A percentile compares a stretch with the other conserved stretches of the same genome.
phyloP scores from a whole-genome alignment of 441 rosid genomes.

The Mallotus repandus region DNA sequence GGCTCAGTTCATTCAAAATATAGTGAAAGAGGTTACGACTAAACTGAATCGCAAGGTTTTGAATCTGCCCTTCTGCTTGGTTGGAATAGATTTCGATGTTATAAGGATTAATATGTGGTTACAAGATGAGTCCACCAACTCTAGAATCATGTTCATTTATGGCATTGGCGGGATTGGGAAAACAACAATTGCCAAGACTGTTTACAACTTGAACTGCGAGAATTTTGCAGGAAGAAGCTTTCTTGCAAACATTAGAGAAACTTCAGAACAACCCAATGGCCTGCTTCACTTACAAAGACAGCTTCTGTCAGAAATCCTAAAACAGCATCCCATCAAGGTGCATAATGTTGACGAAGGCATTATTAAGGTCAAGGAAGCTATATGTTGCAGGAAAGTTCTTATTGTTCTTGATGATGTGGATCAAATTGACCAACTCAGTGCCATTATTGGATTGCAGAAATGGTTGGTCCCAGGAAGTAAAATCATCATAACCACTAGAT shows the following conservation, averaged over 20 bases:
- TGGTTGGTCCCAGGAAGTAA: conserved; percentile 19
- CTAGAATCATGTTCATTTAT: not conserved
- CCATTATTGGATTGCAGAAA: conserved; percentile 13
- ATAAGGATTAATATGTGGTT: conserved; percentile 12
- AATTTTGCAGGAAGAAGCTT: conserved; percentile 14
- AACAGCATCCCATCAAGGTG: conserved; percentile 5
- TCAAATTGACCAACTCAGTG: conserved; percentile 11
- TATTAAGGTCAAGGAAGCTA: conserved; percentile 3
- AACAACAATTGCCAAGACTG: conserved; percentile 16
- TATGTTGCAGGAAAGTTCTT: conserved; percentile 10
- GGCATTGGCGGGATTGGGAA: conserved; percentile 23
- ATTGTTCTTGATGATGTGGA: conserved; percentile 23
- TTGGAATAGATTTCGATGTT: conserved; percentile 8
- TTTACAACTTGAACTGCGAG: conserved; percentile 16
- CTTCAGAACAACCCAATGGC: conserved; percentile 4
- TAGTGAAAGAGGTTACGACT: conserved; percentile 20
- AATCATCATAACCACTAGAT: conserved; percentile 13
- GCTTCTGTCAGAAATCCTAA: conserved; percentile 8
- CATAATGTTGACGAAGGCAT: conserved; percentile 20
- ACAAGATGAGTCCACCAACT: conserved; percentile 14
- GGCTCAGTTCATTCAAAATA: conserved; percentile 18
- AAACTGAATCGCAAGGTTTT: conserved; percentile 18
- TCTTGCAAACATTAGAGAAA: conserved; percentile 19
- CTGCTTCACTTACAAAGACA: conserved; percentile 13
- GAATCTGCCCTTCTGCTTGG: conserved; percentile 12